phyloP scores from a whole-genome alignment of 257 asterid species.

The Solanum gracilifrons region DNA sequence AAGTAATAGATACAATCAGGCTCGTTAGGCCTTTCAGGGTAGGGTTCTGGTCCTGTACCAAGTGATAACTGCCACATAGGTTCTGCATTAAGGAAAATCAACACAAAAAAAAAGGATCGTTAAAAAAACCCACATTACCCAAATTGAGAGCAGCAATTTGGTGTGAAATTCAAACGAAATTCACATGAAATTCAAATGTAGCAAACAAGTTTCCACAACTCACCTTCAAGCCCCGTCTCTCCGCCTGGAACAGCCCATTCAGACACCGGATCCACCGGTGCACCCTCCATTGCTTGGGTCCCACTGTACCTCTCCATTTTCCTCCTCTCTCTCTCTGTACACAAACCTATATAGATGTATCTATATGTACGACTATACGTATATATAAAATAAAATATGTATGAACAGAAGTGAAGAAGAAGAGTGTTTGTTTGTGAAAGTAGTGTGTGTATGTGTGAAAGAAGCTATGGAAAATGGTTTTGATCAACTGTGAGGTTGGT shows the following conservation, averaged over 20 bases:
- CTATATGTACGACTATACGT: neutral
- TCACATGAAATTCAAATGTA: constrained; percentile 36
- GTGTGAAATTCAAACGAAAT: constrained; percentile 29
- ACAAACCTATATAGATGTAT: neutral
- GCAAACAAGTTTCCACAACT: constrained; percentile 3
- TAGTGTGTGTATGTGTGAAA: neutral
- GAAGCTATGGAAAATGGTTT: neutral
- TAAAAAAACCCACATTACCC: constrained; percentile 5
- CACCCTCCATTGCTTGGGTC: constrained; percentile 45
- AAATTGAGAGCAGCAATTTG: neutral
- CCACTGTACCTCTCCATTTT: constrained; percentile 50
- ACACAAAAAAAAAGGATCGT: constrained; percentile 6
- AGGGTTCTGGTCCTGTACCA: constrained; percentile 56
- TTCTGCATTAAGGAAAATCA: constrained; percentile 50
- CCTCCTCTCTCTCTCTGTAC: constrained; percentile 4
- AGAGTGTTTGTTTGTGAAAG: neutral
- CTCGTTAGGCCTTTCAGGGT: constrained; percentile 82
- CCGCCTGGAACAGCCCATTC: constrained; percentile 81
- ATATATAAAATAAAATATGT: neutral
- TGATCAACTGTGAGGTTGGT: neutral
- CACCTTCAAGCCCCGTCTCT: constrained; percentile 69
- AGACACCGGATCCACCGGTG: constrained; percentile 52
- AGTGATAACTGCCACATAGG: constrained; percentile 87
- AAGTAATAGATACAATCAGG: constrained; percentile 81
- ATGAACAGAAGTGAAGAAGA: constrained; percentile 2